phyloP scores from a whole-genome alignment of 2,329 filamentous ascomycete species.

The Dendryphion nanum region DNA sequence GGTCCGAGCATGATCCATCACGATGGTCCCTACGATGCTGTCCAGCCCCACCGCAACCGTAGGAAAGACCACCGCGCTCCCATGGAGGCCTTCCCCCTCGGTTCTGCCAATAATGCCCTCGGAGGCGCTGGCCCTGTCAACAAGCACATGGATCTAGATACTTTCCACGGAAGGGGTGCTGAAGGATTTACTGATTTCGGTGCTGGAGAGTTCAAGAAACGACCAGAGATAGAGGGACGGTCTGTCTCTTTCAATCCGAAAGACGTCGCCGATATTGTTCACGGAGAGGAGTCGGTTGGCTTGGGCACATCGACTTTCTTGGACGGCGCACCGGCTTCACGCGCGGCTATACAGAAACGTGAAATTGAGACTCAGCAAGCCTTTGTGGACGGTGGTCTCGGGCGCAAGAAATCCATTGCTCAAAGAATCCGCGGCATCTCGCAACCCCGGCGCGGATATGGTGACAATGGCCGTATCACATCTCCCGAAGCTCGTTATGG shows the following conservation, averaged over 20 bases:
- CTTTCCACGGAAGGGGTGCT: conserved; percentile 82
- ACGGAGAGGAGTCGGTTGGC: conserved; percentile 80
- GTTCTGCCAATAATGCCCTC: conserved; percentile 86
- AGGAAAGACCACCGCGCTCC: conserved; percentile 79
- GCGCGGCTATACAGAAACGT: conserved; percentile 71
- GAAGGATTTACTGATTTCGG: conserved; percentile 85
- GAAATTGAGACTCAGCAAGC: conserved; percentile 62
- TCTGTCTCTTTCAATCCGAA: conserved; percentile 38
- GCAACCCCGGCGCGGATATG: conserved; percentile 62
- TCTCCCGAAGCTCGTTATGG: conserved; percentile 56
- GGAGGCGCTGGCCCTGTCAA: conserved; percentile 86
- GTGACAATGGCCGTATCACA: conserved; percentile 38
- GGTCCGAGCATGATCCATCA: conserved; percentile 94
- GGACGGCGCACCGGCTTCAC: conserved; percentile 86
- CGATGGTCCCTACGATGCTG: conserved; percentile 94
- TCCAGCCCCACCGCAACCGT: conserved; percentile 90
- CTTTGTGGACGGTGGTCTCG: conserved; percentile 53
- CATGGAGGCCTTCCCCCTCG: conserved; percentile 94
- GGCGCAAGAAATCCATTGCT: conserved; percentile 91
- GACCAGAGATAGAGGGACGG: conserved; percentile 27
- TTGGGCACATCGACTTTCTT: conserved; percentile 94
- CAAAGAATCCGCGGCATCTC: conserved; percentile 87
- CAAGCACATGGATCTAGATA: conserved; percentile 74
- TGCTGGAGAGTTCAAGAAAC: conserved; percentile 42
- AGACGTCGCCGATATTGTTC: conserved; percentile 62